Percentiles rank a stretch among this genome's conserved stretches.
These are phyloP conservation scores for Phaffomyces opuntiae DNA, from an alignment of 805 yeast genomes.

Conservation along the genomic window DNA sequence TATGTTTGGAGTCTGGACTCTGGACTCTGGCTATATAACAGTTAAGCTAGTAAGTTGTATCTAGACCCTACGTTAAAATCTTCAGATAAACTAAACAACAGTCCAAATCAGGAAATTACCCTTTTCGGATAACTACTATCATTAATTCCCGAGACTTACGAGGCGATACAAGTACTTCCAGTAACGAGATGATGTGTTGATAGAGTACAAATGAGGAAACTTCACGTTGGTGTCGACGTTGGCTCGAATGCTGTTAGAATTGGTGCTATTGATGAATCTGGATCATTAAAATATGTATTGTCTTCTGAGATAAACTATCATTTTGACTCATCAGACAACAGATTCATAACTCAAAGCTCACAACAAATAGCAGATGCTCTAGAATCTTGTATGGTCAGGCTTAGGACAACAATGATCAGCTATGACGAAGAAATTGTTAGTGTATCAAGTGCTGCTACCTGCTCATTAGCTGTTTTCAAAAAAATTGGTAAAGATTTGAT, in stretches of 20 bases:
- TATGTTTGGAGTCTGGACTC: no score
- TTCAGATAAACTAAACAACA: no score
- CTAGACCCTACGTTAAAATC: no score
- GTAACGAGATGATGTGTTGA: no score
- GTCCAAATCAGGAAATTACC: background rate
- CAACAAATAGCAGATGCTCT: slow-evolving; percentile 31
- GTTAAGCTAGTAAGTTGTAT: no score
- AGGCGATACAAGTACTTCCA: no score
- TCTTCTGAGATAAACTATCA: slow-evolving; percentile 21
- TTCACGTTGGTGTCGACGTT: slow-evolving; percentile 37
- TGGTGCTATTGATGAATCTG: slow-evolving; percentile 22
- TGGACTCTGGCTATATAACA: no score
- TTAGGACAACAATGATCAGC: background rate
- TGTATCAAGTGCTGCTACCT: slow-evolving; percentile 47
- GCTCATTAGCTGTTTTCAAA: slow-evolving; percentile 46
- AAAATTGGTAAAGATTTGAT: slow-evolving; percentile 7
- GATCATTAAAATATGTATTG: slow-evolving; percentile 10
- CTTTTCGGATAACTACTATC: no score
- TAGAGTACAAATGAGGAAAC: background rate
- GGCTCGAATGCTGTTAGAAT: slow-evolving; percentile 46
- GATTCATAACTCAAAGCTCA: slow-evolving; percentile 34
- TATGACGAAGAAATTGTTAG: slow-evolving; percentile 13
- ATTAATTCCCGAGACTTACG: no score
- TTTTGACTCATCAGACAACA: slow-evolving; percentile 13
- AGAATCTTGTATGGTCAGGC: slow-evolving; percentile 17